Evolutionary conservation across 352 stramenopile genomes (phyloP), one percentile per base, ranked within the genome.

Genomic region (Thalassiosira livingstoniorum): DNA sequence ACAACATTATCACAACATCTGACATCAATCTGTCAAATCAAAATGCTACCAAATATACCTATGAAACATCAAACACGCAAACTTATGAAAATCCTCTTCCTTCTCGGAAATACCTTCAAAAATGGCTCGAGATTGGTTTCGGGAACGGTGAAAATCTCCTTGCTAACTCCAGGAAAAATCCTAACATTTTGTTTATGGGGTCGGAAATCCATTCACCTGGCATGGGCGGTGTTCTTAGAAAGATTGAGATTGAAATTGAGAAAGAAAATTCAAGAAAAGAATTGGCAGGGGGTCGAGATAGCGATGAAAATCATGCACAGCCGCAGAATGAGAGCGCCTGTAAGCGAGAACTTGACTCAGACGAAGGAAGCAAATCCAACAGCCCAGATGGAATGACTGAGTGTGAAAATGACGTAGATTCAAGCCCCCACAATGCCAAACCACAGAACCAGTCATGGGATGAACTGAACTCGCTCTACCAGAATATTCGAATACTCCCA

Each of bases 51-150:
- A 76, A 76, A 18, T 67, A 80, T 69, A 32, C 42, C 7, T 18
- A 75, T 31, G 73, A 78, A 60, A 60, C 78, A 47, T 13, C 55
- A 43, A 18, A 69, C 0, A 80, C 75, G 61, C 55, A 62, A 18
- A 53, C 13, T 7, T 51, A 69, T 53, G 66, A 70, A 63, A 76
- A 65, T 37, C 62, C 43, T 62, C 35, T 80, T 11, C 60, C 72
- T 64, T 31, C 51, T 32, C 21, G 42, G 63, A 15, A 35, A 15
- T 83, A 77, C 18, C 18, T 65, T 58, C 42, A 84, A 35, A 87
- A 87, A 60, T 88, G 80, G 75, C 63, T 92, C 4, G 88, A 93
- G 62, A 85, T 93, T 58, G 88, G 88, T 27, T 91, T 90, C 75
- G 88, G 88, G 10, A 72, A 76, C 31, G 88, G 88, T 29, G 79